Evolutionary conservation across 768 basidiomycete genomes (phyloP).

Genomic region (Leccinum imitatum): DNA sequence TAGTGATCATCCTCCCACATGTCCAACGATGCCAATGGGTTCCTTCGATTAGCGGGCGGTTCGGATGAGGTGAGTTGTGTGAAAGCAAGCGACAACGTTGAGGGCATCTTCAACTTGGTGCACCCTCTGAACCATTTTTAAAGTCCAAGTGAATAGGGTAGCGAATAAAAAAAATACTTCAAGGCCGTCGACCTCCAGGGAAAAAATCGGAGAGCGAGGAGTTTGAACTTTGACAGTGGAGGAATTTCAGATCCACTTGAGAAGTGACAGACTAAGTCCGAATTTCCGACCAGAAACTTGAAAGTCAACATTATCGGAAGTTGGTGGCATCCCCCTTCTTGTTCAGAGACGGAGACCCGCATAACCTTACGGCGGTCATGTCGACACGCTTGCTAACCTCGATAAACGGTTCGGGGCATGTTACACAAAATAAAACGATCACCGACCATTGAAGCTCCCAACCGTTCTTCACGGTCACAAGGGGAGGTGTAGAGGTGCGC

Average conservation of each 20-base stretch:
- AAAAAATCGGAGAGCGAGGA: neutral
- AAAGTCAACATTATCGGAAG: neutral
- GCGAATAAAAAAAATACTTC: neutral
- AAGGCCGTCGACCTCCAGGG: neutral
- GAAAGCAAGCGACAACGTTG: neutral
- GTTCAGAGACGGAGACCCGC: neutral
- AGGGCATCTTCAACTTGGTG: neutral
- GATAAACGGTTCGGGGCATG: neutral
- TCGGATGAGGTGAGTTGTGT: neutral
- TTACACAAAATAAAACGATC: slow-evolving; percentile 6
- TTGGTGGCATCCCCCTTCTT: neutral
- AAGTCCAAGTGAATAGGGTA: neutral
- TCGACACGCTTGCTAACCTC: neutral
- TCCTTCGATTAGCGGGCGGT: neutral
- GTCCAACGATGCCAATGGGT: neutral
- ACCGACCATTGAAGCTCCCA: slow-evolving; percentile 15
- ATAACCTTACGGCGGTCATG: slow-evolving; percentile 2
- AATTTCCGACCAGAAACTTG: neutral
- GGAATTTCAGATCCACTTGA: neutral
- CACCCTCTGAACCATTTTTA: neutral
- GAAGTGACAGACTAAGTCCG: neutral
- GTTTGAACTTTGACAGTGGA: neutral
- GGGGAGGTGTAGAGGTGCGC: no score
- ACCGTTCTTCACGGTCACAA: neutral
- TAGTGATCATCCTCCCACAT: neutral